Conservation (phyloP, 768 basidiomycete species). For the Ramaria sp. region DNA sequence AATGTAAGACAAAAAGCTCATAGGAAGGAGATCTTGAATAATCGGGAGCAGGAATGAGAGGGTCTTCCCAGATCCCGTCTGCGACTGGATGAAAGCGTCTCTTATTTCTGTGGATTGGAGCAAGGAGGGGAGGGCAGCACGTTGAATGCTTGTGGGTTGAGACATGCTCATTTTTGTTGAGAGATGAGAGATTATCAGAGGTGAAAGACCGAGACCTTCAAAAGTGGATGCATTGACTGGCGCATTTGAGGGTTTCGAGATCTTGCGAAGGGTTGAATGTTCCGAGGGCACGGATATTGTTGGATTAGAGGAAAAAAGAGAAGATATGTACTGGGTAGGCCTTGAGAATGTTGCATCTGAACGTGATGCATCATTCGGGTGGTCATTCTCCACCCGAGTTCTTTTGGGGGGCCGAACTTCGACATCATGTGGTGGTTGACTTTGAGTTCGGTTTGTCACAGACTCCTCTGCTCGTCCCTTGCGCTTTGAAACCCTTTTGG, state of each 20-base stretch:
- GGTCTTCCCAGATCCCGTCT: conserved; percentile 96
- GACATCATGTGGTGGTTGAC: conserved; percentile 15
- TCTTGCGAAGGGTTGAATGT: conserved; percentile 15
- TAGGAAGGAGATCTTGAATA: conserved; percentile 85
- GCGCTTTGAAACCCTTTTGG: conserved; percentile 58
- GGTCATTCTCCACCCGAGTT: conserved; percentile 22
- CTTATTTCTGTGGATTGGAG: conserved; percentile 37
- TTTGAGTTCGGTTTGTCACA: conserved; percentile 7
- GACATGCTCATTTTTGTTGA: conserved; percentile 68
- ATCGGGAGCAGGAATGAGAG: conserved; percentile 89
- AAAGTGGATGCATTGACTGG: conserved; percentile 77
- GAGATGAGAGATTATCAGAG: conserved; percentile 70
- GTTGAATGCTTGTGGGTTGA: conserved; percentile 87
- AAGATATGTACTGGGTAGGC: conserved; percentile 67
- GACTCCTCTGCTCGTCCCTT: conserved; percentile 33
- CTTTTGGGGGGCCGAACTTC: conserved; percentile 35
- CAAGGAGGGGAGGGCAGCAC: conserved; percentile 56
- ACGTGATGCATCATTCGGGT: conserved; percentile 9
- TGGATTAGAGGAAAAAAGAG: conserved; percentile 80
- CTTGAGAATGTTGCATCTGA: conserved; percentile 16
- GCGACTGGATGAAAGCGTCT: conserved; percentile 90
- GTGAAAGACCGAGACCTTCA: conserved; percentile 70
- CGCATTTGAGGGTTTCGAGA: conserved; percentile 66
- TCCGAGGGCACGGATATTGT: conserved; percentile 38
- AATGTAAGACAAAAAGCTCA: conserved; percentile 85